phyloP scores from a whole-genome alignment of 169 alveolate genomes.

The Cryptosporidium muris region DNA sequence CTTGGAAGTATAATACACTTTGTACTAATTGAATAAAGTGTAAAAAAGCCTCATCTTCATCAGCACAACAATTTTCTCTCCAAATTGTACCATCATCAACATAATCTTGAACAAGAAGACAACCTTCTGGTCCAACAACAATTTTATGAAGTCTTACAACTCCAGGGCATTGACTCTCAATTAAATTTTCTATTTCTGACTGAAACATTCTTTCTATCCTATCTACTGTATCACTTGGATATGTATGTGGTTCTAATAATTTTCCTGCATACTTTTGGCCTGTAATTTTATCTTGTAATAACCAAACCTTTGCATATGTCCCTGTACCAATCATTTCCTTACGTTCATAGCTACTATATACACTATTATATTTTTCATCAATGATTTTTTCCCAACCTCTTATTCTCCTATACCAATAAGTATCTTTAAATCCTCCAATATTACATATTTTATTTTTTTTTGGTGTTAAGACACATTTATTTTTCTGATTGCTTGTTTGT shows the following conservation, averaged over 20 bases:
- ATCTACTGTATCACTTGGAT: conserved; percentile 78
- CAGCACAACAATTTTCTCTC: conserved; percentile 78
- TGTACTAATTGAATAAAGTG: conserved; percentile 82
- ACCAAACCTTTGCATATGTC: conserved; percentile 85
- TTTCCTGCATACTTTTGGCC: conserved; percentile 82
- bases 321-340: conserved; percentile 79
- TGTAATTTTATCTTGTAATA: conserved; percentile 75
- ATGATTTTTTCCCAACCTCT: conserved; percentile 63
- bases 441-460: neutral
- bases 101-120: conserved; percentile 80
- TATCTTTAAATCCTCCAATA: conserved; percentile 55
- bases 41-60: conserved; percentile 79
- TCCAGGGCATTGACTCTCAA: conserved; percentile 84
- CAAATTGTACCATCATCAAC: conserved; percentile 84
- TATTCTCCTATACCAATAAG: conserved; percentile 49
- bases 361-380: conserved; percentile 55
- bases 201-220: conserved; percentile 81
- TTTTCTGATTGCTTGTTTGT: neutral
- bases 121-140: conserved; percentile 82
- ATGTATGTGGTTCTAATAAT: conserved; percentile 81
- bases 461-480: neutral
- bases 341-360: conserved; percentile 44
- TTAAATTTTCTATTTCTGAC: conserved; percentile 80
- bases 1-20: conserved; percentile 80
- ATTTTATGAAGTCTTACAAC: conserved; percentile 80